phyloP scores from a whole-genome alignment of 176 grass and related monocot species.

The Oryza punctata region DNA sequence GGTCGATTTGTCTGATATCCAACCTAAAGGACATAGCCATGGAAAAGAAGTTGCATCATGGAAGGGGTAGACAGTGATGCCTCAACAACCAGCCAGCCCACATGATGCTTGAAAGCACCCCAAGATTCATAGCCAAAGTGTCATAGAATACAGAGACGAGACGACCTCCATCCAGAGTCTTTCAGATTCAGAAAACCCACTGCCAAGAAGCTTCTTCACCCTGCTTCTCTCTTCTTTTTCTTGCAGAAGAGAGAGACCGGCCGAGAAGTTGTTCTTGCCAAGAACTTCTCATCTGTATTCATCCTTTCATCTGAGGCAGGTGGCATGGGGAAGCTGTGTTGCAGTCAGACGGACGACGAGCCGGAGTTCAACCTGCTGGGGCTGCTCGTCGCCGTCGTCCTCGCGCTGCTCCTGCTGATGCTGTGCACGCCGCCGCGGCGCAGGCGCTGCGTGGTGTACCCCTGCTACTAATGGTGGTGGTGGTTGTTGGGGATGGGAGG shows the following conservation, averaged over 20 bases:
- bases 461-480: neutral
- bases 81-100: constrained; percentile 45
- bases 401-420: constrained; percentile 65
- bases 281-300: too few relatives aligned
- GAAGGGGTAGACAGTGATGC: constrained; percentile 51
- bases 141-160: constrained; percentile 4
- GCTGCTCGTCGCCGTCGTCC: constrained; percentile 47
- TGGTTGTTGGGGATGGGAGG: neutral
- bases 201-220: constrained; percentile 3
- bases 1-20: constrained; percentile 24
- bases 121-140: constrained; percentile 23
- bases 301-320: neutral
- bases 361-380: constrained; percentile 58
- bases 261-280: neutral
- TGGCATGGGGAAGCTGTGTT: constrained; percentile 82
- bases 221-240: neutral
- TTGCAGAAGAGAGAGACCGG: too few relatives aligned
- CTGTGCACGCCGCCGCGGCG: constrained; percentile 59
- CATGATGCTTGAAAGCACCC: constrained; percentile 46
- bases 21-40: constrained; percentile 25
- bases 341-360: constrained; percentile 48
- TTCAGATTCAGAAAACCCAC: neutral
- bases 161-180: constrained; percentile 7
- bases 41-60: constrained; percentile 27
- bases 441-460: constrained; percentile 51